Evolutionary conservation across 225 moss, liverwort and hornwort genomes (phyloP).

Genomic region (Polytrichum formosum): DNA sequence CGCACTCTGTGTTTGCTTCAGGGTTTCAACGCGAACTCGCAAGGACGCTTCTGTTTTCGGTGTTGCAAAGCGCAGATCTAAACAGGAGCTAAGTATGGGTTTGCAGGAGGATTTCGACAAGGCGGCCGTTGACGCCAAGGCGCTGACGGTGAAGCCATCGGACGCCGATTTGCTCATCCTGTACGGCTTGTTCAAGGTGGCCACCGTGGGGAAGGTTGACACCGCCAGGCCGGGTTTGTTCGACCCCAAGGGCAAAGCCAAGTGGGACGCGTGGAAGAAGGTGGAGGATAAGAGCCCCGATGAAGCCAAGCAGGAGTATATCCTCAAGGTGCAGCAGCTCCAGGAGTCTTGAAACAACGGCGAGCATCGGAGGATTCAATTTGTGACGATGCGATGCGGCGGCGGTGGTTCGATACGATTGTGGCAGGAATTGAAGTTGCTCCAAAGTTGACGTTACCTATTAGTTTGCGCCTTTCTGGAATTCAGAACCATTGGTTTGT

Average conservation of each 20-base stretch:
- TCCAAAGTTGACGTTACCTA: no score
- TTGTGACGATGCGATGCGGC: no score
- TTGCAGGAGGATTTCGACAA: slow-evolving; percentile 74
- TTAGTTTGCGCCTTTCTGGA: no score
- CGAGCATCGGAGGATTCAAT: neutral
- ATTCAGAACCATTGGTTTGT: no score
- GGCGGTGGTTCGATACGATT: no score
- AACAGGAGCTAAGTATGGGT: slow-evolving; percentile 25
- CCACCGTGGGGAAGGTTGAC: slow-evolving; percentile 67
- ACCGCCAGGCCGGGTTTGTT: slow-evolving; percentile 58
- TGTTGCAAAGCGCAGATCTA: no score
- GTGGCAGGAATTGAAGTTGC: no score
- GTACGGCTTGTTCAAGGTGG: slow-evolving; percentile 71
- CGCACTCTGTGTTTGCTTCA: no score
- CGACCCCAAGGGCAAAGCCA: slow-evolving; percentile 75
- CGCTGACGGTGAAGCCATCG: slow-evolving; percentile 45
- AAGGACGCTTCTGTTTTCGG: no score
- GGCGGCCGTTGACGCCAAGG: slow-evolving; percentile 70
- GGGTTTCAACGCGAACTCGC: no score
- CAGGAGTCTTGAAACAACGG: slow-evolving; percentile 38
- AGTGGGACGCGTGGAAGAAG: slow-evolving; percentile 95
- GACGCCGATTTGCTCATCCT: slow-evolving; percentile 73
- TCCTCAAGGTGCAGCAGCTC: slow-evolving; percentile 83
- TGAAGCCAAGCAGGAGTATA: slow-evolving; percentile 73
- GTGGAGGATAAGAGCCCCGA: slow-evolving; percentile 71